phyloP scores from a whole-genome alignment of 306 rosid genomes.

The Lathyrus oleraceus region DNA sequence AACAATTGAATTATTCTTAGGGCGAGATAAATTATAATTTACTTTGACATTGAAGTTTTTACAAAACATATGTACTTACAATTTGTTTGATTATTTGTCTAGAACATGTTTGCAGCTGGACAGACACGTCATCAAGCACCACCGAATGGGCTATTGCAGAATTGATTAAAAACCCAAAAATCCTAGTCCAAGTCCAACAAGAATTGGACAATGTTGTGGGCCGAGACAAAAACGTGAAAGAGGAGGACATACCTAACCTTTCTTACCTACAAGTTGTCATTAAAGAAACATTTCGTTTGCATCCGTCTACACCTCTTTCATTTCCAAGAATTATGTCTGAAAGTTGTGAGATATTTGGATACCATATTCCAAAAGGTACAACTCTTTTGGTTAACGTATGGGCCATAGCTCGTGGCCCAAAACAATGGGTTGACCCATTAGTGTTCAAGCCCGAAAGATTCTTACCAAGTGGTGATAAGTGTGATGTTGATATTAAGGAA shows the following conservation, averaged over 20 bases:
- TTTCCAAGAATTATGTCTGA: no score
- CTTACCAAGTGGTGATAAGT: slow-evolving; percentile 60
- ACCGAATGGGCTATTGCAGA: slow-evolving; percentile 81
- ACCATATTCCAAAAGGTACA: no score
- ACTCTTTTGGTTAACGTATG: no score
- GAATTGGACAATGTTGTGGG: slow-evolving; percentile 46
- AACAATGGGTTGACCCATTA: slow-evolving; percentile 33
- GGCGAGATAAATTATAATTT: no score
- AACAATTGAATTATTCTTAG: no score
- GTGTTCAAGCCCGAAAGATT: slow-evolving; percentile 71
- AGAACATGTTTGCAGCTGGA: slow-evolving; percentile 73
- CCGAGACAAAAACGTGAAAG: slow-evolving; percentile 50
- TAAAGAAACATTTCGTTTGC: slow-evolving; percentile 50
- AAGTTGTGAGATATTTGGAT: no score
- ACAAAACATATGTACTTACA: no score
- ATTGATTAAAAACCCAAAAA: slow-evolving; percentile 55
- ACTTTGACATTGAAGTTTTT: no score
- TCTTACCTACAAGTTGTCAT: slow-evolving; percentile 70
- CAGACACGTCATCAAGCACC: slow-evolving; percentile 80
- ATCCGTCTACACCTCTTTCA: no score
- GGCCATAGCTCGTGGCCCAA: no score
- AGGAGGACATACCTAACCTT: slow-evolving; percentile 53
- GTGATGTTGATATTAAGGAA: background rate
- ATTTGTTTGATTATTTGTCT: background rate
- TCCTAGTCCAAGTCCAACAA: slow-evolving; percentile 38